These are phyloP conservation scores for Phaeophleospora eucalypticola DNA, from an alignment of 2,329 filamentous ascomycete genomes.

Conservation along the genomic window DNA sequence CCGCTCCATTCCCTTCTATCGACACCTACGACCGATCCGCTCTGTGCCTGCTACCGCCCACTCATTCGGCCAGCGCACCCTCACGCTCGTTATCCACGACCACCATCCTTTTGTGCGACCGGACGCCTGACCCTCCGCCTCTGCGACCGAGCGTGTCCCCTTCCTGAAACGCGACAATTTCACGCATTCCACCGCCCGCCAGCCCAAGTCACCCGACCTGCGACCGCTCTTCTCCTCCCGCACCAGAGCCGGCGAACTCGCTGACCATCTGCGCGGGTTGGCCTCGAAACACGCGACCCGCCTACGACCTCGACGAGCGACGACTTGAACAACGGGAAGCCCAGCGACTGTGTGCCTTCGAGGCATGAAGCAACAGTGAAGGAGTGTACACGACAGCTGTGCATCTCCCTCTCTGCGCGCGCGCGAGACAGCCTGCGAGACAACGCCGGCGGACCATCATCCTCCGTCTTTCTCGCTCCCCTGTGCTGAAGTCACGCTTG, in stretches of 20 bases:
- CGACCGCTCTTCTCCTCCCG: neutral
- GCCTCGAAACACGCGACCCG: conserved; percentile 1
- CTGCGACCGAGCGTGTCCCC: conserved; percentile 9
- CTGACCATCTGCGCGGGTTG: neutral
- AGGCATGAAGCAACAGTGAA: conserved; percentile 5
- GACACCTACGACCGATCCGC: neutral
- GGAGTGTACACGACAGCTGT: neutral
- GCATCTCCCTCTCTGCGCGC: neutral
- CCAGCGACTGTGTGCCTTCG: conserved; percentile 2
- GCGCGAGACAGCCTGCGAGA: neutral
- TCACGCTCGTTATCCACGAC: conserved; percentile 1
- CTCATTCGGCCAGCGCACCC: too few species aligned
- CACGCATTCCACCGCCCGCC: conserved; percentile 8
- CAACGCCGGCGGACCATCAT: neutral
- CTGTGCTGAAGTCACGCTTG: conserved; percentile 16
- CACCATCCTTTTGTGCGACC: neutral
- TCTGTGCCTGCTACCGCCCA: too few species aligned
- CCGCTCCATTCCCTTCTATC: neutral
- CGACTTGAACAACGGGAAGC: conserved; percentile 1
- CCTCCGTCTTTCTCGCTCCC: conserved; percentile 8
- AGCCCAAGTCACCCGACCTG: conserved; percentile 1
- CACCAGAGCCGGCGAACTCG: conserved; percentile 1
- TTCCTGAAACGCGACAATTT: conserved; percentile 3
- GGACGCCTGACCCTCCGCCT: neutral
- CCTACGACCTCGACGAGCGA: neutral